Conservation (phyloP, 352 stramenopile genomes). For the Phytophthora melonis region DNA sequence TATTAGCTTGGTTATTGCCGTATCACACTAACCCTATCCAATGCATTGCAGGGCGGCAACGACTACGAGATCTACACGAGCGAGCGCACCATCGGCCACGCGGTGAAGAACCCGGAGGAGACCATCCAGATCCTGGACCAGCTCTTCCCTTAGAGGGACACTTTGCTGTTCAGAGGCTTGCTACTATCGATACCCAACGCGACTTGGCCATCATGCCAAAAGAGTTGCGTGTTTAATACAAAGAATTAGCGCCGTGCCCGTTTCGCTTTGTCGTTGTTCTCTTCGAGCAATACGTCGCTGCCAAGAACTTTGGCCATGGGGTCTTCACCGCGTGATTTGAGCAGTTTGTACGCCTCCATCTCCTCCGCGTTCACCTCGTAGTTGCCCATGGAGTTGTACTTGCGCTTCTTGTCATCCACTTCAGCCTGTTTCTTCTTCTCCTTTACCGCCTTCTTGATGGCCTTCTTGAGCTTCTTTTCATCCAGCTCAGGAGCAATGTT, state of each 20-base stretch:
- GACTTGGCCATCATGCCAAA: slow-evolving; percentile 40
- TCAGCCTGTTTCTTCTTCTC: slow-evolving; percentile 62
- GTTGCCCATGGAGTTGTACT: slow-evolving; percentile 94
- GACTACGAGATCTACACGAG: slow-evolving; percentile 99
- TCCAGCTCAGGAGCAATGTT: slow-evolving; percentile 79
- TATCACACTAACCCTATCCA: slow-evolving; percentile 13
- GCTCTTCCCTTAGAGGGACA: slow-evolving; percentile 91
- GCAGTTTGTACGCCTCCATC: slow-evolving; percentile 96
- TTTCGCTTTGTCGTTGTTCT: slow-evolving; percentile 38
- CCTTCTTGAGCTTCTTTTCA: slow-evolving; percentile 88
- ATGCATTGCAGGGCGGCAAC: slow-evolving; percentile 91
- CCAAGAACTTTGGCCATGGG: slow-evolving; percentile 95
- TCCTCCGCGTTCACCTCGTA: slow-evolving; percentile 95
- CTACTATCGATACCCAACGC: slow-evolving; percentile 27
- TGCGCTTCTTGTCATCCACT: slow-evolving; percentile 89
- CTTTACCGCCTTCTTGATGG: slow-evolving; percentile 79
- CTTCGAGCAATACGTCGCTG: slow-evolving; percentile 58
- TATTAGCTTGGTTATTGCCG: slow-evolving; percentile 5
- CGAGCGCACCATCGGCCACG: slow-evolving; percentile 97
- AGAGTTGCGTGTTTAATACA: slow-evolving; percentile 34
- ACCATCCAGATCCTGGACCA: slow-evolving; percentile 97
- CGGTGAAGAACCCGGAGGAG: slow-evolving; percentile 96
- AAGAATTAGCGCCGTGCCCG: slow-evolving; percentile 34
- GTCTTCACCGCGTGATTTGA: slow-evolving; percentile 90
- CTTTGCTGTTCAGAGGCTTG: slow-evolving; percentile 24